These are phyloP conservation scores for Cyphellophora europaea DNA, from an alignment of 2,329 filamentous ascomycete genomes.

Conservation along the genomic window DNA sequence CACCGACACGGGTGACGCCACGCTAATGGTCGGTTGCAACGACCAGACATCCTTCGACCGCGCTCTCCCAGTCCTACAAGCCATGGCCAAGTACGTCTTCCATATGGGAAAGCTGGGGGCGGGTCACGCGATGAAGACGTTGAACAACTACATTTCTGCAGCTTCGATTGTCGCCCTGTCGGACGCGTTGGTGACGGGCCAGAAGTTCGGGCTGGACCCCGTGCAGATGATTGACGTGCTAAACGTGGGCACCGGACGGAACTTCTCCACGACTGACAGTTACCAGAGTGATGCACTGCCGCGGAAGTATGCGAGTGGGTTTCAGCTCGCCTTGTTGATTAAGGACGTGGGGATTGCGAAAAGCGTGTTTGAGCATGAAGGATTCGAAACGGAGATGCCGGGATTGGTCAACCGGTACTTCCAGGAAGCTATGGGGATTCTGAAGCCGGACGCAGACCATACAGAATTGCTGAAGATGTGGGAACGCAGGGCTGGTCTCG, in stretches of 20 bases:
- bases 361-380: constrained; percentile 13
- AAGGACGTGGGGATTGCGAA: constrained; percentile 16
- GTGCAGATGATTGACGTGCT: constrained; percentile 30
- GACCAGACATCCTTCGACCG: constrained; percentile 9
- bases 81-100: constrained; percentile 17
- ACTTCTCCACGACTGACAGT: constrained; percentile 25
- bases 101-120: constrained; percentile 14
- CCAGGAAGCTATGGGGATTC: constrained; percentile 9
- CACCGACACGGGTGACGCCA: constrained; percentile 15
- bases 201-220: constrained; percentile 15
- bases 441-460: constrained; percentile 11
- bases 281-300: constrained; percentile 17
- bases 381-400: constrained; percentile 11
- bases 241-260: constrained; percentile 29
- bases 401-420: constrained; percentile 17
- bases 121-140: constrained; percentile 16
- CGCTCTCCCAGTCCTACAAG: constrained; percentile 12
- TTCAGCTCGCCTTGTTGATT: constrained; percentile 13
- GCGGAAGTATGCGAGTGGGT: constrained; percentile 13
- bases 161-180: constrained; percentile 13
- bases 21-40: constrained; percentile 15
- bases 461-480: constrained; percentile 13
- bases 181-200: constrained; percentile 13
- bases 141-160: constrained; percentile 17
- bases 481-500: constrained; percentile 11